phyloP scores from a whole-genome alignment of 495 filamentous ascomycete species.

The Haplographium delicatum region DNA sequence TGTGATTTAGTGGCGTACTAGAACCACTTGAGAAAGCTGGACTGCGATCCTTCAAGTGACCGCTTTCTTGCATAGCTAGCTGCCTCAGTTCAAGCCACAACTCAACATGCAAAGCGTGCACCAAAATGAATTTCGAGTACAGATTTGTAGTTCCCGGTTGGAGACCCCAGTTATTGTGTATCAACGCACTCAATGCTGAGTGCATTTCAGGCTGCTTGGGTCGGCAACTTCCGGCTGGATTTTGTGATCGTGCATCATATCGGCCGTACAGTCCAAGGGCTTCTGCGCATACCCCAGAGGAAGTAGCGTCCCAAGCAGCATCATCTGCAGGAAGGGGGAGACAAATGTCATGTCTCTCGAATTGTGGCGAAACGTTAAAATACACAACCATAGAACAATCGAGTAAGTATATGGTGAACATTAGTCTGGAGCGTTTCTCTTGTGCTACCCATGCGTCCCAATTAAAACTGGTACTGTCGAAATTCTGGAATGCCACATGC shows the following conservation, averaged over 20 bases:
- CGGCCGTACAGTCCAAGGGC: constrained; percentile 52
- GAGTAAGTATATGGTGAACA: constrained; percentile 53
- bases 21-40: constrained; percentile 35
- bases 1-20: constrained; percentile 41
- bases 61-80: constrained; percentile 21
- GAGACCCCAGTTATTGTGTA: constrained; percentile 46
- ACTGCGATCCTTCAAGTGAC: constrained; percentile 14
- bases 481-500: constrained; percentile 31
- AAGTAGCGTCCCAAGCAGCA: constrained; percentile 58
- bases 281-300: constrained; percentile 50
- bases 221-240: constrained; percentile 52
- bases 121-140: constrained; percentile 64
- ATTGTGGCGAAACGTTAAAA: constrained; percentile 54
- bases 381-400: constrained; percentile 57
- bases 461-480: constrained; percentile 39
- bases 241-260: constrained; percentile 37
- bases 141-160: constrained; percentile 54
- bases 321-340: constrained; percentile 62
- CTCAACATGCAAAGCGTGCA: constrained; percentile 56
- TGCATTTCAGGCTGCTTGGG: constrained; percentile 54
- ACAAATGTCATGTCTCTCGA: constrained; percentile 50
- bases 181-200: constrained; percentile 46
- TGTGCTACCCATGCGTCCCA: constrained; percentile 64
- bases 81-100: constrained; percentile 37
- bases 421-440: constrained; percentile 56